Evolutionary conservation across 2,329 filamentous ascomycete genomes (phyloP).

Genomic region (Aspergillus oerlinghausenensis): DNA sequence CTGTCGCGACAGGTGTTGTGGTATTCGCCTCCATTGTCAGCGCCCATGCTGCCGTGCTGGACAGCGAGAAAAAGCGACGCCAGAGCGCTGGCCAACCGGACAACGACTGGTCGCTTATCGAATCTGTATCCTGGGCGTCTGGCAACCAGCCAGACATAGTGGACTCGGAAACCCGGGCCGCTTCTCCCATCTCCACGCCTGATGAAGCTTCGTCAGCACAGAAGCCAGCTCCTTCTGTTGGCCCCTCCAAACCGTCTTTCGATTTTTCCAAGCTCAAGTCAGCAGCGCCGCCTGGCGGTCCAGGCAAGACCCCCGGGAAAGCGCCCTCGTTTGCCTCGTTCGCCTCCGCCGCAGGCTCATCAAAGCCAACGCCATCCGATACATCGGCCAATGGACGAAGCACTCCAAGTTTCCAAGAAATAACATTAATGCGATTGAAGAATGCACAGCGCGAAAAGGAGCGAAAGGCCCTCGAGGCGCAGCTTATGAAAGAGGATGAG

Average conservation of each 20-base stretch:
- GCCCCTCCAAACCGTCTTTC: constrained; percentile 24
- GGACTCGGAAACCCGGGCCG: constrained; percentile 6
- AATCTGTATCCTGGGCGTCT: constrained; percentile 53
- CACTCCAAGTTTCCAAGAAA: constrained; percentile 40
- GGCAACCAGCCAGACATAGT: constrained; percentile 49
- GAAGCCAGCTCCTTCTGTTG: constrained; percentile 8
- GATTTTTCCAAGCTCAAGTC: constrained; percentile 33
- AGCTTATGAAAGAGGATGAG: constrained; percentile 48
- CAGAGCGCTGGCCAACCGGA: constrained; percentile 24
- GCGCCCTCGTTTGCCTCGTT: constrained; percentile 42
- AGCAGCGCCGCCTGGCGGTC: constrained; percentile 12
- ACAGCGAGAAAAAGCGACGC: constrained; percentile 39
- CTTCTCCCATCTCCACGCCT: constrained; percentile 12
- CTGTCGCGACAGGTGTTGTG: constrained; percentile 51
- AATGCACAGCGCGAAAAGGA: constrained; percentile 54
- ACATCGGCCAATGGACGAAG: constrained; percentile 22
- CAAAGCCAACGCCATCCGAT: constrained; percentile 24
- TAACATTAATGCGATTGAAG: constrained; percentile 54
- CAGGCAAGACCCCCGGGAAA: constrained; percentile 25
- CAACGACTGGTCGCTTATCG: constrained; percentile 46
- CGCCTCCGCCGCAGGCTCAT: constrained; percentile 24
- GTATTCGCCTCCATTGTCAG: constrained; percentile 55
- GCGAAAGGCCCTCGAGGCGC: constrained; percentile 49
- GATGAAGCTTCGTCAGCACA: constrained; percentile 22
- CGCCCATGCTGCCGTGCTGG: constrained; percentile 53